Evolutionary conservation across 2,329 filamentous ascomycete genomes (phyloP).

Genomic region (Botrytis hyacinthi): DNA sequence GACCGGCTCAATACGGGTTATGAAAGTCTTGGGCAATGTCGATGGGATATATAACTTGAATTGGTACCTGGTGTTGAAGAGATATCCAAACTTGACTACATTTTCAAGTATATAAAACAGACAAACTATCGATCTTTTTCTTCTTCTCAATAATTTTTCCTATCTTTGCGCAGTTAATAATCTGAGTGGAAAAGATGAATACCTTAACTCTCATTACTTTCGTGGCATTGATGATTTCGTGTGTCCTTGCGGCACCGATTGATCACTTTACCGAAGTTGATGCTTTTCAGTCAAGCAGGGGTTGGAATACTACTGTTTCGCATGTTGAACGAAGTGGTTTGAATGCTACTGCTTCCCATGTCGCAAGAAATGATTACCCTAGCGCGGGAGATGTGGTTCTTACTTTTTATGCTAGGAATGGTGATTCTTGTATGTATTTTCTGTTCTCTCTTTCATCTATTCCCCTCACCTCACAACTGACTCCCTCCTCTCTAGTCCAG

Average conservation of each 20-base stretch:
- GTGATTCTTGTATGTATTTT: background rate
- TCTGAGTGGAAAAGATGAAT: background rate
- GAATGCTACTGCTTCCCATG: background rate
- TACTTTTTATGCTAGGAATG: background rate
- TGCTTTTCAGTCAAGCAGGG: background rate
- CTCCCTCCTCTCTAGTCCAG: background rate
- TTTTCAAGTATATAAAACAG: background rate
- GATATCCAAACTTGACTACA: background rate
- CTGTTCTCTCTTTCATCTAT: background rate
- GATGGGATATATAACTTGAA: background rate
- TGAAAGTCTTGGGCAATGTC: background rate
- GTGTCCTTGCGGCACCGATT: background rate
- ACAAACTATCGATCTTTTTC: background rate
- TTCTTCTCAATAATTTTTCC: background rate
- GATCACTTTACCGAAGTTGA: background rate
- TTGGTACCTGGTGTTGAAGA: background rate
- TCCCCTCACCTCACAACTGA: background rate
- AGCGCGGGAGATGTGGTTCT: background rate
- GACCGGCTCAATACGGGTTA: too few species aligned
- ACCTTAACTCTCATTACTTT: background rate
- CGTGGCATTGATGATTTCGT: background rate
- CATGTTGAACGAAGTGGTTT: background rate
- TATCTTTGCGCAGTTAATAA: background rate
- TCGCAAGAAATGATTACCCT: background rate
- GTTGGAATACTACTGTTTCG: background rate